Evolutionary conservation across 2,329 filamentous ascomycete species (phyloP).

Genomic region (Rutstroemia sp.): DNA sequence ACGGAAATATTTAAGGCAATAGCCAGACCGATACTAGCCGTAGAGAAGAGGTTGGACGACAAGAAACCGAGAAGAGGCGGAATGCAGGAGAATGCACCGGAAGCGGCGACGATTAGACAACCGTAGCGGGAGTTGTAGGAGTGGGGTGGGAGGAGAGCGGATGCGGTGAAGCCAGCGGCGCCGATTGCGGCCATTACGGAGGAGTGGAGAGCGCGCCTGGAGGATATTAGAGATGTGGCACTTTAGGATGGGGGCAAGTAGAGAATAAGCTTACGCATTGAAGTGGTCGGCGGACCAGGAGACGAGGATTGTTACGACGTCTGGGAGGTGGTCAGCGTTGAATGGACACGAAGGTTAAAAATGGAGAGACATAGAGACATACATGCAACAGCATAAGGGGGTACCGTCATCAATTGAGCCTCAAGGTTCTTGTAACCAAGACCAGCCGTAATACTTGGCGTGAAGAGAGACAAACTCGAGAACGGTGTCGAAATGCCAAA

Average conservation of each 20-base stretch:
- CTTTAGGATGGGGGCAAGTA: no score
- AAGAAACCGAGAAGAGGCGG: constrained; percentile 45
- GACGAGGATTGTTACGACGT: constrained; percentile 38
- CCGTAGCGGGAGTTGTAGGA: constrained; percentile 57
- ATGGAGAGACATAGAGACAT: constrained; percentile 11
- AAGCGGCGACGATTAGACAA: constrained; percentile 59
- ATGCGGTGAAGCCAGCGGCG: constrained; percentile 51
- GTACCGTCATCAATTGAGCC: constrained; percentile 60
- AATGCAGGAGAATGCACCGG: constrained; percentile 61
- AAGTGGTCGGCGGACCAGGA: constrained; percentile 57
- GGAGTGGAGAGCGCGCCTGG: constrained; percentile 41
- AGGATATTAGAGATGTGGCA: background rate
- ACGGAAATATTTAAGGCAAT: constrained; percentile 65
- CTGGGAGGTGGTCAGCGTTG: constrained; percentile 5
- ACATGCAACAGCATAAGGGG: constrained; percentile 56
- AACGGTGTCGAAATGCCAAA: constrained; percentile 48
- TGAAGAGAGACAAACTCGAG: constrained; percentile 50
- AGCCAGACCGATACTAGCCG: constrained; percentile 57
- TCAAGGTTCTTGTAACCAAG: constrained; percentile 46
- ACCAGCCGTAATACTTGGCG: constrained; percentile 57
- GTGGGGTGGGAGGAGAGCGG: constrained; percentile 53
- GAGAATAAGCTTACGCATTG: constrained; percentile 35
- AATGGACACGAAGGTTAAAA: background rate
- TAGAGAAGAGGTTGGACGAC: constrained; percentile 51
- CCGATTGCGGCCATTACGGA: constrained; percentile 43